A percentile compares a stretch with the other conserved stretches of the same genome.
Conservation (phyloP, 306 rosid species). For the Senna siamea region DNA sequence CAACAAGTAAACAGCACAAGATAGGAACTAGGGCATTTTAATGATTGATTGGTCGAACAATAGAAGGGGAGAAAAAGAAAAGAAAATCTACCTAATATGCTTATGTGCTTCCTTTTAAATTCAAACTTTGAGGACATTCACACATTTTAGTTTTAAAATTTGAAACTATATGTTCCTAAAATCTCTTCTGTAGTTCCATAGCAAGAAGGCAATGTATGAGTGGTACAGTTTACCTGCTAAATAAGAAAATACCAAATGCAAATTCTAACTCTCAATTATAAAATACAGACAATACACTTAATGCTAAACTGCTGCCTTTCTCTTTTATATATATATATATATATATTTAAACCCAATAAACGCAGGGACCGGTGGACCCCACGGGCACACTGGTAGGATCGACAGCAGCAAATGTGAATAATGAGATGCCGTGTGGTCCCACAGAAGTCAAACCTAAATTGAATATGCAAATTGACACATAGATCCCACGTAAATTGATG, state of each 20-base stretch:
- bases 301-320: no score
- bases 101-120: no score
- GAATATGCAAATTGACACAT: neutral
- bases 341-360: no score
- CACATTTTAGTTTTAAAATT: no score
- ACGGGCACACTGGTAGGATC: neutral
- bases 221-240: neutral
- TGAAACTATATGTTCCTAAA: neutral
- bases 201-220: neutral
- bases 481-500: neutral
- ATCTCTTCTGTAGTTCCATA: no score
- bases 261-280: neutral
- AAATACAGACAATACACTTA: no score
- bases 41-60: neutral
- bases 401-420: neutral
- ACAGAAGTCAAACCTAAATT: neutral
- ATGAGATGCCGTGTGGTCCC: neutral
- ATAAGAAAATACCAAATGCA: neutral
- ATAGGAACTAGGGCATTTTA: neutral
- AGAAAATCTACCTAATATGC: no score
- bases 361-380: neutral
- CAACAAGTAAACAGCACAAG: neutral
- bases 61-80: no score
- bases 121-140: no score
- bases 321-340: no score